Conservation (phyloP, 2,329 filamentous ascomycete genomes). For the Neodidymelliopsis sp. region DNA sequence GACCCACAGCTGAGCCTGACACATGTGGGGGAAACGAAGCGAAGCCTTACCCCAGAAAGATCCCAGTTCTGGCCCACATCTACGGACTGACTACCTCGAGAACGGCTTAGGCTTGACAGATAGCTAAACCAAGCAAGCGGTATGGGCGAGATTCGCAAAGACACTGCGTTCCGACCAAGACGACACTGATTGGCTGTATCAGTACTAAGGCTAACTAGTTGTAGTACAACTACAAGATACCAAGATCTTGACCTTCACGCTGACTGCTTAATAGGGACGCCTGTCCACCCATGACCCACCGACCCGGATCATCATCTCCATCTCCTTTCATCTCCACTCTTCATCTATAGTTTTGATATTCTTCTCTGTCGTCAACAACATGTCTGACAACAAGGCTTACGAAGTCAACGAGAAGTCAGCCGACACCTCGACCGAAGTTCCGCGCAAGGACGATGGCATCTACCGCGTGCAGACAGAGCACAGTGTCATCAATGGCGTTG, state of each 20-base stretch:
- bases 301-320: conserved; percentile 11
- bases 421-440: conserved; percentile 5
- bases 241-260: conserved; percentile 13
- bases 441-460: conserved; percentile 15
- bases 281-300: conserved; percentile 1
- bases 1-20: neutral
- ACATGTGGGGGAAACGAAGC: conserved; percentile 9
- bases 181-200: neutral
- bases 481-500: conserved; percentile 12
- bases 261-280: conserved; percentile 4
- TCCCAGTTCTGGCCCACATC: conserved; percentile 7
- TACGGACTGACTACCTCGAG: neutral
- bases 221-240: conserved; percentile 2
- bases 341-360: conserved; percentile 4
- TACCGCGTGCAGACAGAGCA: conserved; percentile 16
- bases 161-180: neutral
- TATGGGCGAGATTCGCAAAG: conserved; percentile 3
- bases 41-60: conserved; percentile 9
- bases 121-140: conserved; percentile 2
- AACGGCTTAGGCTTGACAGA: neutral
- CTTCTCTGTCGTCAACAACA: conserved; percentile 5
- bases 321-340: neutral
- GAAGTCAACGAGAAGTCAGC: conserved; percentile 17
- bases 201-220: conserved; percentile 6
- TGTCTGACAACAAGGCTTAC: conserved; percentile 21